phyloP scores from a whole-genome alignment of 2,329 filamentous ascomycete species.

The Xylariaceae sp. region DNA sequence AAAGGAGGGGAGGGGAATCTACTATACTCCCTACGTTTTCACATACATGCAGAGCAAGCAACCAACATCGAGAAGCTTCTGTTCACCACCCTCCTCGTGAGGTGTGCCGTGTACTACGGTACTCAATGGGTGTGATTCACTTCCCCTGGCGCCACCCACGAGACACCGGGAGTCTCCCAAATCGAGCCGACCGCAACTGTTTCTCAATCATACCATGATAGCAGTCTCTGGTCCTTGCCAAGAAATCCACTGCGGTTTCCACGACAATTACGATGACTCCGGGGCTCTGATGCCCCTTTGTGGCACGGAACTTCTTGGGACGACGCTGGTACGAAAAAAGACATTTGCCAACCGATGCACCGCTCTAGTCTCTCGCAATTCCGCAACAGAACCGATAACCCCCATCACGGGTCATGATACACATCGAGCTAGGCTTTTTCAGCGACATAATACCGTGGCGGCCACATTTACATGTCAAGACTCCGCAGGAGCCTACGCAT shows the following conservation, averaged over 20 bases:
- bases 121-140: neutral
- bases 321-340: neutral
- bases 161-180: conserved; percentile 12
- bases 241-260: neutral
- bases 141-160: conserved; percentile 5
- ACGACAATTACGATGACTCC: neutral
- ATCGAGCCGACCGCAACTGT: conserved; percentile 2
- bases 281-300: conserved; percentile 4
- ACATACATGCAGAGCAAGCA: neutral
- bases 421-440: neutral
- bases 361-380: neutral
- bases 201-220: neutral
- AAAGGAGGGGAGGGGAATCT: neutral
- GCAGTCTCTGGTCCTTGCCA: neutral
- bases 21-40: neutral
- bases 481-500: neutral
- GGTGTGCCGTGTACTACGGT: neutral
- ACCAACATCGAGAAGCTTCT: neutral
- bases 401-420: neutral
- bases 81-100: neutral
- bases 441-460: neutral
- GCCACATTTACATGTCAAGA: neutral
- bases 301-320: conserved; percentile 9
- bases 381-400: neutral
- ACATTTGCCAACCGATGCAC: neutral